Percentiles rank a stretch among this genome's conserved stretches.
Evolutionary conservation across 805 yeast species (phyloP).

Genomic region (Candida methanosorbosa): DNA sequence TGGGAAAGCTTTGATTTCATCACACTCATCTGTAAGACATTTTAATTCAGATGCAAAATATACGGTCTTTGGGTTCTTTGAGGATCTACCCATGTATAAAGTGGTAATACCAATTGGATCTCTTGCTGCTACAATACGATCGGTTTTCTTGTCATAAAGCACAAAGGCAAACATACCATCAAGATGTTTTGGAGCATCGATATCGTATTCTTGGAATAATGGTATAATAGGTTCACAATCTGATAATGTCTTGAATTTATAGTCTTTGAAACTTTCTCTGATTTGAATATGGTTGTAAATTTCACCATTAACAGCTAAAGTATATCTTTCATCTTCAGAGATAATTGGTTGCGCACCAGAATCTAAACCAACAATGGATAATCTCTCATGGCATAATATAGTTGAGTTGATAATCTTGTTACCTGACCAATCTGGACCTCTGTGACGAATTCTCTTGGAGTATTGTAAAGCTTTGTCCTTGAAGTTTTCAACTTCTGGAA

Average conservation of each 20-base stretch:
- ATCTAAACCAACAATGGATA: constrained; percentile 95
- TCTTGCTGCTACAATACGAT: constrained; percentile 92
- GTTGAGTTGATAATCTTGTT: constrained; percentile 72
- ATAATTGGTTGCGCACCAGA: constrained; percentile 97
- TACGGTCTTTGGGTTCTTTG: constrained; percentile 62
- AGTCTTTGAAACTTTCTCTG: constrained; percentile 67
- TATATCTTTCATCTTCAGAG: constrained; percentile 63
- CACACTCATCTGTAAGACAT: constrained; percentile 92
- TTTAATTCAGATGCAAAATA: constrained; percentile 93
- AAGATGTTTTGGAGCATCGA: constrained; percentile 83
- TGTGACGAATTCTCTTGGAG: constrained; percentile 90
- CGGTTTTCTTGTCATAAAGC: constrained; percentile 72
- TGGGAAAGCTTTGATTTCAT: constrained; percentile 86
- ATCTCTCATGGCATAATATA: constrained; percentile 87
- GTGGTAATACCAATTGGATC: constrained; percentile 98
- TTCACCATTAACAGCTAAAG: constrained; percentile 93
- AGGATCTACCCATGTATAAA: constrained; percentile 83
- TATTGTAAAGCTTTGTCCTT: constrained; percentile 84
- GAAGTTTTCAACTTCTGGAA: constrained; percentile 70
- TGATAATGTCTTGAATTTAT: constrained; percentile 73
- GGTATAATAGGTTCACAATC: constrained; percentile 99
- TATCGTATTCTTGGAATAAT: constrained; percentile 73
- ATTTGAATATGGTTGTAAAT: constrained; percentile 92
- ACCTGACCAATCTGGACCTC: constrained; percentile 99
- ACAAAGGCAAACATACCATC: constrained; percentile 99